phyloP scores from a whole-genome alignment of 106 monocot genomes.

The Posidonia australis region DNA sequence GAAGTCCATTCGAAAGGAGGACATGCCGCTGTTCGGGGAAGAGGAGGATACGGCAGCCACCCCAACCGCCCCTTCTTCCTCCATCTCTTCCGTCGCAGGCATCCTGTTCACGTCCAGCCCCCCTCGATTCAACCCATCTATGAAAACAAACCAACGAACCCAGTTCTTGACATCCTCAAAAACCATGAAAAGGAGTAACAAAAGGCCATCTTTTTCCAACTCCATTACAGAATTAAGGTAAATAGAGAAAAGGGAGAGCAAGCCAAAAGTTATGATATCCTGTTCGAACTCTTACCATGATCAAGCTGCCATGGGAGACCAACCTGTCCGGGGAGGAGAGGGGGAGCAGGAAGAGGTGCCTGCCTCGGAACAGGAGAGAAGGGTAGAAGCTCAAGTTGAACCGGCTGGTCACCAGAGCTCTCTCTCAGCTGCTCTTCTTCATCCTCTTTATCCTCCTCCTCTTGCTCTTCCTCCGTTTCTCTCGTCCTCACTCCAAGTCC shows the following conservation, averaged over 20 bases:
- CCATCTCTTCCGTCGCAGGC: slow-evolving; percentile 24
- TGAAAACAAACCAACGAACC: slow-evolving; percentile 9
- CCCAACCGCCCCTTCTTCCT: slow-evolving; percentile 1
- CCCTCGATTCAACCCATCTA: slow-evolving; percentile 19
- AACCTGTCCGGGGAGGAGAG: neutral
- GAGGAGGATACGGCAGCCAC: slow-evolving; percentile 15
- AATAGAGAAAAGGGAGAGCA: neutral
- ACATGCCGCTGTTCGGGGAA: slow-evolving; percentile 45
- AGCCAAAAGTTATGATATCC: neutral
- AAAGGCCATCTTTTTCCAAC: neutral
- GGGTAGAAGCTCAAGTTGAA: slow-evolving; percentile 37
- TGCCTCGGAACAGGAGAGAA: slow-evolving; percentile 11
- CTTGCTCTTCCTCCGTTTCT: slow-evolving; percentile 1
- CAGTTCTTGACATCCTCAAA: neutral
- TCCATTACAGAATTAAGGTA: neutral
- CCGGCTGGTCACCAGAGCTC: slow-evolving; percentile 12
- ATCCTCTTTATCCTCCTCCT: neutral
- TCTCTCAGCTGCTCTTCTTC: slow-evolving; percentile 2
- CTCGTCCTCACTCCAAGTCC: slow-evolving; percentile 6
- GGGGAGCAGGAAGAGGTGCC: neutral
- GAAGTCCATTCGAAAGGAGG: slow-evolving; percentile 44
- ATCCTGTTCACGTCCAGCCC: slow-evolving; percentile 48
- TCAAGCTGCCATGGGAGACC: slow-evolving; percentile 14
- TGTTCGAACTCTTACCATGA: slow-evolving; percentile 11
- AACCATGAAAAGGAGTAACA: neutral